A percentile compares a stretch with the other conserved stretches of the same genome.
These are phyloP conservation scores for Vitis hybrid DNA, from an alignment of 177 flowering plant species.

Conservation along the genomic window DNA sequence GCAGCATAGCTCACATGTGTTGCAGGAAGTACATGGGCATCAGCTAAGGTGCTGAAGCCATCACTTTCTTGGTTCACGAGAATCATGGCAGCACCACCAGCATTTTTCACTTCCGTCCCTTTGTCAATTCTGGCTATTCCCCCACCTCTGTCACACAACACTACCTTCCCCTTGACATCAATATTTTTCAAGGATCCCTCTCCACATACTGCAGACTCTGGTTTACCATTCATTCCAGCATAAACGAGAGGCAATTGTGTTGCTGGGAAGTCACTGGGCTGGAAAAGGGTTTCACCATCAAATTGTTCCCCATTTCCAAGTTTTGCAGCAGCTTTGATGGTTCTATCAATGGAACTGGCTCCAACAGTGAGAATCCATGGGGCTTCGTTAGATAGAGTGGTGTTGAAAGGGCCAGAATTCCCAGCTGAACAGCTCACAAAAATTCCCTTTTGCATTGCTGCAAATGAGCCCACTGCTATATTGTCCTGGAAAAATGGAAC, in stretches of 20 bases:
- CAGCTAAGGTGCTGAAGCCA: conserved; percentile 22
- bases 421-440: conserved; percentile 28
- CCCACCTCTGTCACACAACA: conserved; percentile 34
- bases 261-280: conserved; percentile 3
- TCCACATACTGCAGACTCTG: conserved; percentile 10
- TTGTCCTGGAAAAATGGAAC: conserved; percentile 18
- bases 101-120: conserved; percentile 30
- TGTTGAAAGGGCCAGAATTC: conserved; percentile 19
- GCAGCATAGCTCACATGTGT: conserved; percentile 18
- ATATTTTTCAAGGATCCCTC: conserved; percentile 14
- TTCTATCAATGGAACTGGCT: conserved; percentile 28
- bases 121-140: conserved; percentile 16
- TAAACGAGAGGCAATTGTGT: conserved; percentile 20
- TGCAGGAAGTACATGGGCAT: conserved; percentile 30
- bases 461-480: conserved; percentile 30
- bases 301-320: conserved; percentile 22
- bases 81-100: conserved; percentile 42
- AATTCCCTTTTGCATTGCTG: conserved; percentile 34
- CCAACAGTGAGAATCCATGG: conserved; percentile 35
- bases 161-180: conserved; percentile 26
- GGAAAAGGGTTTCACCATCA: conserved; percentile 19
- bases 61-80: conserved; percentile 12
- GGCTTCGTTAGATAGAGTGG: conserved; percentile 13
- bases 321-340: background rate
- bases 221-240: conserved; percentile 12